Evolutionary conservation across 805 yeast genomes (phyloP).

Genomic region (Metschnikowia cubensis): DNA sequence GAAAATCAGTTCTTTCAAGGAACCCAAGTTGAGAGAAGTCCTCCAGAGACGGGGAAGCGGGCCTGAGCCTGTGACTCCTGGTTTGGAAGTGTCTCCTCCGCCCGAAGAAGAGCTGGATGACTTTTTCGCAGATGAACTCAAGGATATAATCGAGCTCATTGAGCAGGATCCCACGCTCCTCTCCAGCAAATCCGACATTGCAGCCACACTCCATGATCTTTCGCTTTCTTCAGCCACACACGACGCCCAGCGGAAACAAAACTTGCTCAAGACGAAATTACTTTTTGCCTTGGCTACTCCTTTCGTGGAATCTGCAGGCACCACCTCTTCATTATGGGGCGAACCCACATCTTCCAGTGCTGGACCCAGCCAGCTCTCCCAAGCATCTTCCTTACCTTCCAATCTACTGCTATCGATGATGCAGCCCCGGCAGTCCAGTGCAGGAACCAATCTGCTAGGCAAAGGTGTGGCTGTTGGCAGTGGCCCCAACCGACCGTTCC

Average conservation of each 20-base stretch:
- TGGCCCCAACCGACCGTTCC: conserved; percentile 45
- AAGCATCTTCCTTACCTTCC: conserved; percentile 13
- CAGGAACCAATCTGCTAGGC: conserved; percentile 20
- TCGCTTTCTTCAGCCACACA: conserved; percentile 42
- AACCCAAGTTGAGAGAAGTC: neutral
- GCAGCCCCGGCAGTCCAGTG: conserved; percentile 13
- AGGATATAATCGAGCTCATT: conserved; percentile 46
- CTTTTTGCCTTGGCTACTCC: conserved; percentile 67
- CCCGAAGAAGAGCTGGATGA: conserved; percentile 9
- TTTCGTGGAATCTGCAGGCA: conserved; percentile 41
- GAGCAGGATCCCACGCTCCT: conserved; percentile 34
- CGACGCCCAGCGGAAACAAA: conserved; percentile 33
- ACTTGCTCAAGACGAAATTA: conserved; percentile 42
- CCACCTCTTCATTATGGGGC: conserved; percentile 7
- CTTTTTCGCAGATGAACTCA: conserved; percentile 39
- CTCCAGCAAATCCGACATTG: conserved; percentile 38
- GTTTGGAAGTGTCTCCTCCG: neutral
- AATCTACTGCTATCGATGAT: conserved; percentile 25
- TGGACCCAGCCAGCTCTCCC: conserved; percentile 6
- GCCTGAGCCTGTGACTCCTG: neutral
- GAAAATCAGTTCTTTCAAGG: neutral
- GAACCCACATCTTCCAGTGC: conserved; percentile 4
- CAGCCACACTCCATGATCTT: conserved; percentile 54
- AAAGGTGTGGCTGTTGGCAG: conserved; percentile 14
- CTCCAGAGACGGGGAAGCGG: neutral